These are phyloP conservation scores for Clonostachys rhizophaga DNA, from an alignment of 2,329 filamentous ascomycete species.

Conservation along the genomic window DNA sequence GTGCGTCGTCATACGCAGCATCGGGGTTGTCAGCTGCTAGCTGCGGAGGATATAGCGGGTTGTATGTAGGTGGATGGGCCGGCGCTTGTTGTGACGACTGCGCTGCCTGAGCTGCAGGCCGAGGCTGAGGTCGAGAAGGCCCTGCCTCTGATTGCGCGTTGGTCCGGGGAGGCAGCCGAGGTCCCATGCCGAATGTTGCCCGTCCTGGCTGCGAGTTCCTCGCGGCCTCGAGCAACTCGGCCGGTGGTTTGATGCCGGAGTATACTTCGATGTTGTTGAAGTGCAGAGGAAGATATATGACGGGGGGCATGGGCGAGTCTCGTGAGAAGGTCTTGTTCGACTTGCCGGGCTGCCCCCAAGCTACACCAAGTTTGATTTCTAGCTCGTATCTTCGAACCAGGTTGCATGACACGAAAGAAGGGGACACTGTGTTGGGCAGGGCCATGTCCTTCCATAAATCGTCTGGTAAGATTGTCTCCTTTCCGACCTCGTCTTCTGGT, in stretches of 20 bases:
- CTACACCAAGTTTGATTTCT: slow-evolving; percentile 74
- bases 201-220: slow-evolving; percentile 28
- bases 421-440: slow-evolving; percentile 82
- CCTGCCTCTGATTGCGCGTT: slow-evolving; percentile 16
- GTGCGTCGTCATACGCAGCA: slow-evolving; percentile 65
- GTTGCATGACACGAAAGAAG: slow-evolving; percentile 86
- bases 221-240: slow-evolving; percentile 64
- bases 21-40: slow-evolving; percentile 36
- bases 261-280: slow-evolving; percentile 73
- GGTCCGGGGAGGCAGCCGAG: slow-evolving; percentile 25
- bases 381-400: slow-evolving; percentile 77
- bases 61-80: slow-evolving; percentile 24
- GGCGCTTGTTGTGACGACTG: slow-evolving; percentile 12
- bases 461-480: slow-evolving; percentile 66
- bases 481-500: slow-evolving; percentile 50
- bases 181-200: slow-evolving; percentile 20
- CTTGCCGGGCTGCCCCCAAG: slow-evolving; percentile 57
- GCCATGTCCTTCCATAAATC: slow-evolving; percentile 67
- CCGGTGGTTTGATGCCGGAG: slow-evolving; percentile 81
- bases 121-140: slow-evolving; percentile 1
- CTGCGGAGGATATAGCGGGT: slow-evolving; percentile 56
- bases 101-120: slow-evolving; percentile 6
- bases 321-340: slow-evolving; percentile 1
- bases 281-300: slow-evolving; percentile 70
- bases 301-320: slow-evolving; percentile 6